These are phyloP conservation scores for Zarea fungicola DNA, from an alignment of 2,329 filamentous ascomycete species.

Conservation along the genomic window DNA sequence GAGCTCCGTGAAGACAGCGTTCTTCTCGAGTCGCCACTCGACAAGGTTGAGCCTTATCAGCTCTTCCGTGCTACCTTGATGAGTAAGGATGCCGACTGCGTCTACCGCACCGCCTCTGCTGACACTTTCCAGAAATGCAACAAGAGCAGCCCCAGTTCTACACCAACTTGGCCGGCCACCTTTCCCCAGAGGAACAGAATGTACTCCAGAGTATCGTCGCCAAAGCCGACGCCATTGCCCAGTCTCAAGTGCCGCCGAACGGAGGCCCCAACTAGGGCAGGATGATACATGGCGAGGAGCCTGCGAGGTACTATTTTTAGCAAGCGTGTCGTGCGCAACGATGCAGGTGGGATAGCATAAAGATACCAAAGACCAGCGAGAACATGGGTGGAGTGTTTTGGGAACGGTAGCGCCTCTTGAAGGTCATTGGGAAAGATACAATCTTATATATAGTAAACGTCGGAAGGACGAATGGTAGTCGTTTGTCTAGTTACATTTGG, in stretches of 20 bases:
- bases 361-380: slow-evolving; percentile 11
- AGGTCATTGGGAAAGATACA: neutral
- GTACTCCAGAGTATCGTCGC: slow-evolving; percentile 77
- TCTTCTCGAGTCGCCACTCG: slow-evolving; percentile 86
- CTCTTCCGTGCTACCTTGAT: slow-evolving; percentile 78
- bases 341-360: slow-evolving; percentile 9
- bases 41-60: slow-evolving; percentile 91
- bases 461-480: neutral
- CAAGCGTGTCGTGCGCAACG: too few species aligned
- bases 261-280: slow-evolving; percentile 17
- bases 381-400: slow-evolving; percentile 9
- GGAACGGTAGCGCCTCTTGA: neutral
- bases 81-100: slow-evolving; percentile 53
- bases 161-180: slow-evolving; percentile 68
- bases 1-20: slow-evolving; percentile 91
- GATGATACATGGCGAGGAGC: neutral
- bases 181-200: slow-evolving; percentile 74
- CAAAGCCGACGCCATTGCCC: slow-evolving; percentile 42
- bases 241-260: slow-evolving; percentile 13
- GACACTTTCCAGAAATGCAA: slow-evolving; percentile 62
- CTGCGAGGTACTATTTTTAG: too few species aligned
- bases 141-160: slow-evolving; percentile 89
- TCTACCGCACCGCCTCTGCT: neutral
- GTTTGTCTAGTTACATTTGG: neutral
- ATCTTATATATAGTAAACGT: slow-evolving; percentile 9